Percentiles rank a stretch among this genome's conserved stretches.
Evolutionary conservation across 352 stramenopile genomes (phyloP).

Genomic region (Pythium sukuiense): DNA sequence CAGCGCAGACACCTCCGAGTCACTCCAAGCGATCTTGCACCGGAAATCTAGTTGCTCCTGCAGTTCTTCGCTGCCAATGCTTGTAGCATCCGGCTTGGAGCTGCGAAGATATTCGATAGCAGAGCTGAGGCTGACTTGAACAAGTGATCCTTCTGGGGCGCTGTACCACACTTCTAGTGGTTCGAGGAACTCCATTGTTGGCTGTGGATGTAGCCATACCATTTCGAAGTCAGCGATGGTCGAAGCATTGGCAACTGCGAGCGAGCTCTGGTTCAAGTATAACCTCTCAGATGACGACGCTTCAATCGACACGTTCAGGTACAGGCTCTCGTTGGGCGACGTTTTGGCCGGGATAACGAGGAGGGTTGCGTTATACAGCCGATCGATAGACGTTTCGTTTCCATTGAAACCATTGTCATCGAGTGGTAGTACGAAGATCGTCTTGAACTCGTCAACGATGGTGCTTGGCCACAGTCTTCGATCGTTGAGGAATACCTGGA

Average conservation of each 20-base stretch:
- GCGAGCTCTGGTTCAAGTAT: slow-evolving; percentile 15
- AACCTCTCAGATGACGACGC: slow-evolving; percentile 12
- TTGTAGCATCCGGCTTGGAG: not conserved
- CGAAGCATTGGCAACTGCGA: not conserved
- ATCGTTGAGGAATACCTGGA: slow-evolving; percentile 17
- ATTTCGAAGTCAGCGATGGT: slow-evolving; percentile 4
- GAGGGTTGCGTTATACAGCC: slow-evolving; percentile 9
- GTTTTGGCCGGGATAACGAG: slow-evolving; percentile 11
- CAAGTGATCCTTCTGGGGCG: not conserved
- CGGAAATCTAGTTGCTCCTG: not conserved
- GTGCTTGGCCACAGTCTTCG: not conserved
- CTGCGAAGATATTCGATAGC: not conserved
- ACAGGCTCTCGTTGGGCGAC: not conserved
- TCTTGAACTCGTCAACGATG: not conserved
- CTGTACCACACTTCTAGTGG: slow-evolving; percentile 17
- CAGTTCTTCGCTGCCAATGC: not conserved
- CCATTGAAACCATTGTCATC: not conserved
- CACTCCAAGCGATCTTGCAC: slow-evolving; percentile 15
- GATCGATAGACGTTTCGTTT: not conserved
- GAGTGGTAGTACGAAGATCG: slow-evolving; percentile 8
- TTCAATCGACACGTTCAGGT: slow-evolving; percentile 13
- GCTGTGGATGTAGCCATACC: not conserved
- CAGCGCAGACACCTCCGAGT: slow-evolving; percentile 1
- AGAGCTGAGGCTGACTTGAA: not conserved
- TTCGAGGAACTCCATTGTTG: not conserved